A percentile compares a stretch with the other conserved stretches of the same genome.
These are phyloP conservation scores for Macrophomina phaseolina DNA, from an alignment of 2,329 filamentous ascomycete genomes.

Conservation along the genomic window DNA sequence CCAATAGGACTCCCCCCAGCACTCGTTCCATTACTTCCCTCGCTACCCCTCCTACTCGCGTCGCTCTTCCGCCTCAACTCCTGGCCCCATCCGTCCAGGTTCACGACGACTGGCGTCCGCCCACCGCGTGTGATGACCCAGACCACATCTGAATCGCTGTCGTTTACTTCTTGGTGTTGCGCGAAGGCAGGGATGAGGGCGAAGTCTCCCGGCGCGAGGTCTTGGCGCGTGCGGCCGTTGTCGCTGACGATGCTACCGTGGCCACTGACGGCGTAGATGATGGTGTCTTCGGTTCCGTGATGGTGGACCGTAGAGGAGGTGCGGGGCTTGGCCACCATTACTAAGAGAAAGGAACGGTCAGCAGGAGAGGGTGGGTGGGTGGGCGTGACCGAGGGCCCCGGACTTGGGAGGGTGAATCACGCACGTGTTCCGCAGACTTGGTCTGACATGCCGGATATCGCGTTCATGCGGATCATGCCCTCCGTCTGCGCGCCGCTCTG, in stretches of 20 bases:
- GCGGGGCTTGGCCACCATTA: conserved; percentile 68
- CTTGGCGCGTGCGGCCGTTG: conserved; percentile 61
- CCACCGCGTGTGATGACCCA: conserved; percentile 72
- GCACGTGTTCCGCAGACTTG: conserved; percentile 70
- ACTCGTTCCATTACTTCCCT: background rate
- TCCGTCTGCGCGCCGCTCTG: conserved; percentile 53
- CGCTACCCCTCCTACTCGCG: background rate
- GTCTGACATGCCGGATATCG: conserved; percentile 68
- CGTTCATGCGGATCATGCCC: conserved; percentile 58
- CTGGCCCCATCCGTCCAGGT: conserved; percentile 65
- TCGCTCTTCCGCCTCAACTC: conserved; percentile 26
- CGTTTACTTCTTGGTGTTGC: conserved; percentile 73
- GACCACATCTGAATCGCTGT: conserved; percentile 66
- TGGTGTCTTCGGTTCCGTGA: conserved; percentile 73
- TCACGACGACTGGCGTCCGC: conserved; percentile 64
- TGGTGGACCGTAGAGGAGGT: conserved; percentile 69
- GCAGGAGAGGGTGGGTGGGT: background rate
- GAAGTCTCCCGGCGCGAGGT: conserved; percentile 69
- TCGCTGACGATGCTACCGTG: conserved; percentile 65
- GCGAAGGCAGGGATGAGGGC: conserved; percentile 72
- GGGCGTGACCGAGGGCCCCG: background rate
- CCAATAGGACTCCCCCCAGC: background rate
- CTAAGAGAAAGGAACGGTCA: conserved; percentile 41
- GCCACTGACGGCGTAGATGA: conserved; percentile 70
- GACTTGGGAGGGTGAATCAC: conserved; percentile 31